Conservation (phyloP, 1,139 yeast species). For the Blastobotrys capitulatus region DNA sequence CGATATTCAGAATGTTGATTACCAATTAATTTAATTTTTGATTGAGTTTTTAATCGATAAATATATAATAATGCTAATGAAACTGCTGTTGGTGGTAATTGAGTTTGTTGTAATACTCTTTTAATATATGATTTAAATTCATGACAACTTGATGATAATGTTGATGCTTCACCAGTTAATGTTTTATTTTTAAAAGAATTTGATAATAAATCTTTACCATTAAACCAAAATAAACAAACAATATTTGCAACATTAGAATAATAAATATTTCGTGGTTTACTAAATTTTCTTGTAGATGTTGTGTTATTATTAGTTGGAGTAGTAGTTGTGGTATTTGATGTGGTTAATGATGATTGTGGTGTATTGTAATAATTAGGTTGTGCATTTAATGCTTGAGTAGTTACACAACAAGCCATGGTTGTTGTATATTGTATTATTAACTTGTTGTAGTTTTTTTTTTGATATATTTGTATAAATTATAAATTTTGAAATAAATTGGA, state of each 20-base stretch:
- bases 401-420: background rate
- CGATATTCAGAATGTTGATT: constrained; percentile 44
- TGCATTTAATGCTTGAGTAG: background rate
- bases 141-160: constrained; percentile 18
- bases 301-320: background rate
- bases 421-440: background rate
- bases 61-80: constrained; percentile 35
- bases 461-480: background rate
- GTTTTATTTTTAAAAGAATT: background rate
- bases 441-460: background rate
- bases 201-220: constrained; percentile 8
- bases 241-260: constrained; percentile 27
- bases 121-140: constrained; percentile 25
- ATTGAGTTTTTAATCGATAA: constrained; percentile 27
- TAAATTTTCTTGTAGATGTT: background rate
- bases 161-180: constrained; percentile 6
- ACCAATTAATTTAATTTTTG: constrained; percentile 28
- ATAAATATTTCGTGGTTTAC: constrained; percentile 12
- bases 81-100: constrained; percentile 33
- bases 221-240: constrained; percentile 32
- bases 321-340: background rate
- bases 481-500: background rate
- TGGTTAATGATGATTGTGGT: background rate
- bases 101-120: constrained; percentile 30
- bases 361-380: background rate